These are phyloP conservation scores for Martensiomyces pterosporus DNA, from an alignment of 192 early-diverging fungal species.

Conservation along the genomic window DNA sequence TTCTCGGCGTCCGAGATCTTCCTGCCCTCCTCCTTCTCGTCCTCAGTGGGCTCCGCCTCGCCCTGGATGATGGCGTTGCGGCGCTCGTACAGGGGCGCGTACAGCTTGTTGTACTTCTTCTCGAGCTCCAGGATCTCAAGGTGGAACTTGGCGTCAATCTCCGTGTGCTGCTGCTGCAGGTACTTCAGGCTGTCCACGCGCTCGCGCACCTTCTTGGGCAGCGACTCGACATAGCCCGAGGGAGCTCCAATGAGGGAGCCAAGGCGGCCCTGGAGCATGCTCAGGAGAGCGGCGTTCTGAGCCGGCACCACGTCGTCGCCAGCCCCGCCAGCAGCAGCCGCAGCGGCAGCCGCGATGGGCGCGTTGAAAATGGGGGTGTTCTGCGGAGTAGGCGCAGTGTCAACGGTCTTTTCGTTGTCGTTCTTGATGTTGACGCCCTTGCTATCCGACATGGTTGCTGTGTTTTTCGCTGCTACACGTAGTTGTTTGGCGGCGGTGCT, in stretches of 20 bases:
- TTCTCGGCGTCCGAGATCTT: slow-evolving; percentile 61
- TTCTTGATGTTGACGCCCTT: slow-evolving; percentile 59
- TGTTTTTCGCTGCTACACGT: too few relatives aligned
- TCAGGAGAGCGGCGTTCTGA: slow-evolving; percentile 62
- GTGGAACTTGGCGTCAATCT: slow-evolving; percentile 84
- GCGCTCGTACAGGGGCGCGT: slow-evolving; percentile 88
- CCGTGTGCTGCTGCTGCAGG: slow-evolving; percentile 82
- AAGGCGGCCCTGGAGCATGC: slow-evolving; percentile 73
- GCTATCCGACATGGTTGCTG: slow-evolving; percentile 14
- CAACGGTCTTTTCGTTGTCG: slow-evolving; percentile 49
- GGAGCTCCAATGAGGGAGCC: slow-evolving; percentile 73
- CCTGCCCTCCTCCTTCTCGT: slow-evolving; percentile 64
- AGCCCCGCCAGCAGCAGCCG: slow-evolving; percentile 23
- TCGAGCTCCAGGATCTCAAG: slow-evolving; percentile 92
- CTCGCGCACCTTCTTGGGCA: slow-evolving; percentile 75
- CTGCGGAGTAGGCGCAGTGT: slow-evolving; percentile 56
- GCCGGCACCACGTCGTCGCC: slow-evolving; percentile 26
- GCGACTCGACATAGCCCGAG: slow-evolving; percentile 67
- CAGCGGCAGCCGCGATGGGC: slow-evolving; percentile 39
- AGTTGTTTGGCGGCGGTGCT: too few relatives aligned
- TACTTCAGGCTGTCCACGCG: slow-evolving; percentile 84
- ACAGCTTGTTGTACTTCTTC: slow-evolving; percentile 88
- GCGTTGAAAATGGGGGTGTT: slow-evolving; percentile 59
- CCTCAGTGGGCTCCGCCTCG: slow-evolving; percentile 83
- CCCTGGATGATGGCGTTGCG: slow-evolving; percentile 78